Base-by-base conservation (phyloP, 768 basidiomycete genomes). In the Cystoderma amianthinum region DNA sequence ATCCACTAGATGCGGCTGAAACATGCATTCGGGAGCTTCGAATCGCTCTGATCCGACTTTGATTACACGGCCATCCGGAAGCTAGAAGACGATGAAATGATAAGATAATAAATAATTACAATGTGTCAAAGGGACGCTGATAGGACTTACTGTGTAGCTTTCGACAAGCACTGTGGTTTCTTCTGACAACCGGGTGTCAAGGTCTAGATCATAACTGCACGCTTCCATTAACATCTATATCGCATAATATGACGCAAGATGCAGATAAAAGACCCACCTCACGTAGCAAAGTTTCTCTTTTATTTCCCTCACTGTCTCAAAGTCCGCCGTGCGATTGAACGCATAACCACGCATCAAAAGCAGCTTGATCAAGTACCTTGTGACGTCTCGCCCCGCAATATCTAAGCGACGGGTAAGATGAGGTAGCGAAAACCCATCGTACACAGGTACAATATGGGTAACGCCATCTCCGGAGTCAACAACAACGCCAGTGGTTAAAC, bases 331-430 rank as follows among this genome's bases (percentile, higher is more conserved):
- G 30, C 96, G 82, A 66, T 99, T 98, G 76, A 99, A 98, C 1
- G 96, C 96, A 61, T 99, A 98, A n/a, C 96, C 96, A n/a, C 95
- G 82, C 94, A 97, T 97, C 52, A 98, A 79, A 23, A 99, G 72
- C n/a, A 99, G 76, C 67, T 98, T 99, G 78, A 99, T 99, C 63
- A 99, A 71, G 64, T 99, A 99, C 53, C 93, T 82, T 35, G 96
- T 99, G 36, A 99, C 96, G 59, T 99, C 96, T 49, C 96, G 82
- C 15, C 96, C 96, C 41, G 96, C 96, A 51, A 99, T 97, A 57
- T 99, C 96, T 45, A 99, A 72, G 47, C 96, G 84, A 28, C 85
- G 79, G 2, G 92, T 98, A 34, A 98, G 72, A 62, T 98, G 96
- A 1, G 95, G 95, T 38, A 99, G 79, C 2, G 95, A 83, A 57